These are phyloP conservation scores for Coffea canephora DNA, from an alignment of 257 asterid genomes.

Conservation along the genomic window DNA sequence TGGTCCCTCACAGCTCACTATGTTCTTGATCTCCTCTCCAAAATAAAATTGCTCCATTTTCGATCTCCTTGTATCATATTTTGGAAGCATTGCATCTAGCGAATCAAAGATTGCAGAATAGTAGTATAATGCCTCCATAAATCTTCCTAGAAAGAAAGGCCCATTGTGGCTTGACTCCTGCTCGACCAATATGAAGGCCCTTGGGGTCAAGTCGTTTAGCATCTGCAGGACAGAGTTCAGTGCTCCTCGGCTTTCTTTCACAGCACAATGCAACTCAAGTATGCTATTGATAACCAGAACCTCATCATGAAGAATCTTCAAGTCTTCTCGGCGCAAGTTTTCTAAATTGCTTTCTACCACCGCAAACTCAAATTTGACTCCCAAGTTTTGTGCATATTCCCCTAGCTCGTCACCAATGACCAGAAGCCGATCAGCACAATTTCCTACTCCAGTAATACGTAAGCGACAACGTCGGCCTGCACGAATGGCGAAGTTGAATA, in stretches of 20 bases:
- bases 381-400: constrained; percentile 39
- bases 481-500: constrained; percentile 52
- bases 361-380: constrained; percentile 47
- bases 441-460: constrained; percentile 63
- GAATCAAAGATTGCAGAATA: constrained; percentile 81
- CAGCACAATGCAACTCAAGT: constrained; percentile 74
- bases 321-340: constrained; percentile 42
- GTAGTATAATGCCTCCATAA: constrained; percentile 79
- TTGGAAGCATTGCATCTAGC: constrained; percentile 69
- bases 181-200: constrained; percentile 59
- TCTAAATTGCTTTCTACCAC: constrained; percentile 59
- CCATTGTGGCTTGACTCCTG: constrained; percentile 91
- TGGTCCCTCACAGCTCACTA: constrained; percentile 83
- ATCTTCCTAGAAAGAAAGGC: constrained; percentile 75
- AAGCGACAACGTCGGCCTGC: constrained; percentile 35
- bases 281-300: constrained; percentile 64
- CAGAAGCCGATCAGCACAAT: constrained; percentile 28
- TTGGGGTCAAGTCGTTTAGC: constrained; percentile 61
- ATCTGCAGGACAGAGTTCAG: constrained; percentile 60
- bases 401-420: constrained; percentile 59
- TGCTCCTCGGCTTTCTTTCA: constrained; percentile 80
- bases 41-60: constrained; percentile 82
- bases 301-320: constrained; percentile 48
- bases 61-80: constrained; percentile 66
- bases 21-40: constrained; percentile 85